phyloP scores from a whole-genome alignment of 805 yeast genomes.

The Saturnispora sanitii region DNA sequence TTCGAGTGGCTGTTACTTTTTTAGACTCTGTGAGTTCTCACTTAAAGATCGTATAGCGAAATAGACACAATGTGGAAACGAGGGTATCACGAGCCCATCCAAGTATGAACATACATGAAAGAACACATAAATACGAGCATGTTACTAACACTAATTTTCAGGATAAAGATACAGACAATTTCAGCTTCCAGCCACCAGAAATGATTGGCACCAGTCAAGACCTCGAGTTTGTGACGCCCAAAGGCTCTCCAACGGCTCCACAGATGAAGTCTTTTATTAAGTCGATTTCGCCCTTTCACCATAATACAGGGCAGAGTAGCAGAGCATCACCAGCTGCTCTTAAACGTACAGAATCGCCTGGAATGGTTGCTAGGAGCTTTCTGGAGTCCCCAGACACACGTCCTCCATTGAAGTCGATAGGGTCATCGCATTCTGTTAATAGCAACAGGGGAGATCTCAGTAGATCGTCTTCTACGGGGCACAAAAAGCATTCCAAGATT shows the following conservation, averaged over 20 bases:
- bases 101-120: slow-evolving; percentile 16
- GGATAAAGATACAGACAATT: slow-evolving; percentile 3
- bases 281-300: slow-evolving; percentile 10
- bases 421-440: slow-evolving; percentile 6
- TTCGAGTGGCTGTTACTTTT: too few relatives aligned
- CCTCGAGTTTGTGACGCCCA: slow-evolving; percentile 3
- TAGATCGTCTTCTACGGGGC: slow-evolving; percentile 1
- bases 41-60: too few relatives aligned
- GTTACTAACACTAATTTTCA: background rate
- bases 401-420: slow-evolving; percentile 1
- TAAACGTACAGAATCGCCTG: slow-evolving; percentile 12
- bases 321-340: slow-evolving; percentile 9
- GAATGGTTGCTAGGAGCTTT: slow-evolving; percentile 10
- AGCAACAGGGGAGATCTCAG: slow-evolving; percentile 5
- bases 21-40: too few relatives aligned
- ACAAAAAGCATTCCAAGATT: slow-evolving; percentile 6
- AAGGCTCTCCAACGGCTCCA: slow-evolving; percentile 2
- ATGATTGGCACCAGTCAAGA: slow-evolving; percentile 4
- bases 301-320: slow-evolving; percentile 6
- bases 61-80: slow-evolving; percentile 24
- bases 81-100: slow-evolving; percentile 27
- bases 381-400: slow-evolving; percentile 10
- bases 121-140: background rate
- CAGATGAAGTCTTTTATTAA: slow-evolving; percentile 6
- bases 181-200: slow-evolving; percentile 8